phyloP scores from a whole-genome alignment of 2,329 filamentous ascomycete genomes.

The Monosporascus sp. region DNA sequence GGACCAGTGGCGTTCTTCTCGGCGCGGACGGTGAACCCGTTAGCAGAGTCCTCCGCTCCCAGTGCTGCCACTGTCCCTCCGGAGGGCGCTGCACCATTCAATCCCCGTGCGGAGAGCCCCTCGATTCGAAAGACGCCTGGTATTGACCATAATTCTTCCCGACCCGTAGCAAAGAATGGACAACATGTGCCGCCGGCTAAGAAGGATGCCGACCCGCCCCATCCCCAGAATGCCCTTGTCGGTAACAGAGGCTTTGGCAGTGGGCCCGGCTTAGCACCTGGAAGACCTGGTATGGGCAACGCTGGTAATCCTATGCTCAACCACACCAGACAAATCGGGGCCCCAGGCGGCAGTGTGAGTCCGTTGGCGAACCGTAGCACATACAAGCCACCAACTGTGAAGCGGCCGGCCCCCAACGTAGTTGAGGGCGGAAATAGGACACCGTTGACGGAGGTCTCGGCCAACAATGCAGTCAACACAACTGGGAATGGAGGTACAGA shows the following conservation, averaged over 20 bases:
- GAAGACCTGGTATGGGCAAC: constrained; percentile 30
- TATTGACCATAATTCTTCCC: constrained; percentile 74
- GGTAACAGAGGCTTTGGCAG: constrained; percentile 6
- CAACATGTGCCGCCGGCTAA: constrained; percentile 45
- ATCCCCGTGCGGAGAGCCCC: constrained; percentile 71
- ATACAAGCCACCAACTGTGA: constrained; percentile 57
- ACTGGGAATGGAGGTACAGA: constrained; percentile 33
- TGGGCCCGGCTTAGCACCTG: constrained; percentile 8
- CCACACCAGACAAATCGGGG: constrained; percentile 53
- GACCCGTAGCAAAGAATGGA: constrained; percentile 59
- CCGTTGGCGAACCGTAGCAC: constrained; percentile 54
- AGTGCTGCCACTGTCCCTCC: constrained; percentile 36
- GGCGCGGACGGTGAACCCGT: constrained; percentile 56
- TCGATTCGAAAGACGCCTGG: constrained; percentile 87
- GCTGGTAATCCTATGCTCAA: constrained; percentile 51
- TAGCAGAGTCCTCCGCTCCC: constrained; percentile 45
- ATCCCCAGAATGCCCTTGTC: not conserved
- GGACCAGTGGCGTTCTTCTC: constrained; percentile 64
- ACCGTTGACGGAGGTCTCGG: constrained; percentile 47
- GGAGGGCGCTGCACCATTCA: constrained; percentile 54
- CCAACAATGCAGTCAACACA: constrained; percentile 31
- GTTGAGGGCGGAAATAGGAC: constrained; percentile 29
- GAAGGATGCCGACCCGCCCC: constrained; percentile 22
- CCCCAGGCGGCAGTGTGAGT: constrained; percentile 48
- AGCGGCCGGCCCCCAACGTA: constrained; percentile 36